A percentile compares a stretch with the other conserved stretches of the same genome.
phyloP scores from a whole-genome alignment of 768 basidiomycete genomes.

The Favolaschia claudopus region DNA sequence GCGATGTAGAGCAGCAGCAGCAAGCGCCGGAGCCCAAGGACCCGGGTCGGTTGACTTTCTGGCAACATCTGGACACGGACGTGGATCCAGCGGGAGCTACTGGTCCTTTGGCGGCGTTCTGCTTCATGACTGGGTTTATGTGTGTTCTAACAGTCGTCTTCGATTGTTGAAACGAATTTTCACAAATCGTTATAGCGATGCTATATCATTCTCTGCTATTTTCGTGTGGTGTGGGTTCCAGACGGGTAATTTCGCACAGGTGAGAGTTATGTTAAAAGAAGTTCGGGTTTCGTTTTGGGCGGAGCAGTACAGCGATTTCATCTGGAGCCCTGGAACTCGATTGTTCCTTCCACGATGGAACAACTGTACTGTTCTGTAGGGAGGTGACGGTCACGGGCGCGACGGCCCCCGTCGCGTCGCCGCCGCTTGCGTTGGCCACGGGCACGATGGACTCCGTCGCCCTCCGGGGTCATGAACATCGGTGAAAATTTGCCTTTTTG shows the following conservation, averaged over 20 bases:
- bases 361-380: too few relatives aligned
- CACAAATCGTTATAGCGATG: conserved; percentile 53
- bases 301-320: too few relatives aligned
- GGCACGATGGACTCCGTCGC: too few relatives aligned
- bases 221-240: conserved; percentile 91
- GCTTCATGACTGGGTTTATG: conserved; percentile 86
- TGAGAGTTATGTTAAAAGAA: conserved; percentile 39
- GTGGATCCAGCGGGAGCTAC: conserved; percentile 61
- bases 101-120: conserved; percentile 66
- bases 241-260: conserved; percentile 79
- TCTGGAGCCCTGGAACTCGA: too few relatives aligned
- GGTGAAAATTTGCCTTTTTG: too few relatives aligned
- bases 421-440: too few relatives aligned
- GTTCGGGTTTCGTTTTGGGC: background rate
- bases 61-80: conserved; percentile 50
- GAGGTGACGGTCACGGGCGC: too few relatives aligned
- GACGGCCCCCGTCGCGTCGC: too few relatives aligned
- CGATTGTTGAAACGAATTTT: background rate
- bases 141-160: conserved; percentile 41
- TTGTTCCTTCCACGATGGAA: too few relatives aligned
- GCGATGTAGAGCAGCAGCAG: too few relatives aligned
- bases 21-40: too few relatives aligned
- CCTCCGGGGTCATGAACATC: too few relatives aligned
- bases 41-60: conserved; percentile 35
- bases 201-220: conserved; percentile 77